phyloP scores from a whole-genome alignment of 2,329 filamentous ascomycete genomes.

The Fusarium liriodendri region DNA sequence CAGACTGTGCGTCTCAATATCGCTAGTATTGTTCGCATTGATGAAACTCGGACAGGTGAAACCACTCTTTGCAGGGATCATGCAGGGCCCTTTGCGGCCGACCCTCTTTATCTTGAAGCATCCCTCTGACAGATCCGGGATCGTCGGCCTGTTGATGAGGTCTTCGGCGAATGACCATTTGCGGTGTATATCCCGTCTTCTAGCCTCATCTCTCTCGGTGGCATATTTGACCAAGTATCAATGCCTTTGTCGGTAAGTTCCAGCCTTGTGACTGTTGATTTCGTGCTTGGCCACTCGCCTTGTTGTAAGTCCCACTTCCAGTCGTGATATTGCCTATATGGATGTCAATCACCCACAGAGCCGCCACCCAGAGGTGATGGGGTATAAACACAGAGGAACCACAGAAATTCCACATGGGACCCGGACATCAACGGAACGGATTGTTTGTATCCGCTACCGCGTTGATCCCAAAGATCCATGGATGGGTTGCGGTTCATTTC shows the following conservation, averaged over 20 bases:
- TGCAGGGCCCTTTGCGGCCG: background rate
- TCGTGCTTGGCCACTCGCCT: background rate
- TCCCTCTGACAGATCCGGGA: background rate
- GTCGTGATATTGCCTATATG: background rate
- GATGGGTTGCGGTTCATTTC: background rate
- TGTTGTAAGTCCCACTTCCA: background rate
- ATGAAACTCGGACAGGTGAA: constrained; percentile 13
- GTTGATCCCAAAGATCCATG: background rate
- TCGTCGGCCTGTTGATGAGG: background rate
- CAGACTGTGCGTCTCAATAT: background rate
- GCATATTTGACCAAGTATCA: background rate
- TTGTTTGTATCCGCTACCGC: background rate
- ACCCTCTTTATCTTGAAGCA: constrained; percentile 17
- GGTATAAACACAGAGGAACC: background rate
- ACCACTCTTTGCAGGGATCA: constrained; percentile 11
- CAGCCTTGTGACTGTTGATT: background rate
- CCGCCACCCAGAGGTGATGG: background rate
- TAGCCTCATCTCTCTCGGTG: background rate
- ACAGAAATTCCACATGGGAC: too few relatives aligned
- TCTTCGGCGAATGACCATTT: background rate
- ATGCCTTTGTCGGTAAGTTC: background rate
- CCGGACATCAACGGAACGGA: too few relatives aligned
- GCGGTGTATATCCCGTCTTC: background rate
- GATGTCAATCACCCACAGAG: background rate
- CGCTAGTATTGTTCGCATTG: background rate